These are phyloP conservation scores for Scenedesmus sp. DNA, from an alignment of 163 green algal species.

Conservation along the genomic window DNA sequence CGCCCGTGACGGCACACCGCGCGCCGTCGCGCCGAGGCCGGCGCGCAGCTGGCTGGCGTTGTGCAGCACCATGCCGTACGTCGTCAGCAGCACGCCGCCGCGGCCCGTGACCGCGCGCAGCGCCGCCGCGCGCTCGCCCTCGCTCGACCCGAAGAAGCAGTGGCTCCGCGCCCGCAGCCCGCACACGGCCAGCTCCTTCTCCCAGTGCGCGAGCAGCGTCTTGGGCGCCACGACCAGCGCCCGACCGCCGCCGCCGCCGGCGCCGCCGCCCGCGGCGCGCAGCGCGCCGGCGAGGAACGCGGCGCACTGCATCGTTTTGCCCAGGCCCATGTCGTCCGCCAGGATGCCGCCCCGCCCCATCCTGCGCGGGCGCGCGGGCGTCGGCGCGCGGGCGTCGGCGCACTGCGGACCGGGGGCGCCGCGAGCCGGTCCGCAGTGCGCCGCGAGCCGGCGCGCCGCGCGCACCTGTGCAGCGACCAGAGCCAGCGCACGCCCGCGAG, in stretches of 20 bases:
- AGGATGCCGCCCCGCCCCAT: conserved; percentile 76
- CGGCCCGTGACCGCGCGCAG: conserved; percentile 49
- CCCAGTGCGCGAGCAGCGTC: conserved; percentile 91
- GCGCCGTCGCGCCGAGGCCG: conserved; percentile 2
- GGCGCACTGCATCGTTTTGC: conserved; percentile 76
- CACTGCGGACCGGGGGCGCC: too few relatives aligned
- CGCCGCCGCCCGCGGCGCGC: conserved; percentile 41
- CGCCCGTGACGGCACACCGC: conserved; percentile 21
- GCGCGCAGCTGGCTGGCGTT: conserved; percentile 67
- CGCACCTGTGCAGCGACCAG: conserved; percentile 63
- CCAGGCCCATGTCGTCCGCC: conserved; percentile 79
- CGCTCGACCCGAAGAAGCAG: conserved; percentile 49
- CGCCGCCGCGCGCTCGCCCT: conserved; percentile 46
- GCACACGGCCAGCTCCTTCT: conserved; percentile 64
- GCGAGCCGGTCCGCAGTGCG: too few relatives aligned
- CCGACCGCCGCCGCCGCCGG: too few relatives aligned
- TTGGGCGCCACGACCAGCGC: conserved; percentile 92
- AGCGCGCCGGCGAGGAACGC: conserved; percentile 34
- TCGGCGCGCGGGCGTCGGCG: too few relatives aligned
- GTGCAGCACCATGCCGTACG: conserved; percentile 95
- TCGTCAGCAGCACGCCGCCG: conserved; percentile 90
- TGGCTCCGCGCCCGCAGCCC: conserved; percentile 45
- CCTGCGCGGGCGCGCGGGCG: too few relatives aligned
- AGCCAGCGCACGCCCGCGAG: conserved; percentile 83
- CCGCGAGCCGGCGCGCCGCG: too few relatives aligned